Evolutionary conservation across 2,329 filamentous ascomycete species (phyloP).

Genomic region (Pseudogymnoascus sp.): DNA sequence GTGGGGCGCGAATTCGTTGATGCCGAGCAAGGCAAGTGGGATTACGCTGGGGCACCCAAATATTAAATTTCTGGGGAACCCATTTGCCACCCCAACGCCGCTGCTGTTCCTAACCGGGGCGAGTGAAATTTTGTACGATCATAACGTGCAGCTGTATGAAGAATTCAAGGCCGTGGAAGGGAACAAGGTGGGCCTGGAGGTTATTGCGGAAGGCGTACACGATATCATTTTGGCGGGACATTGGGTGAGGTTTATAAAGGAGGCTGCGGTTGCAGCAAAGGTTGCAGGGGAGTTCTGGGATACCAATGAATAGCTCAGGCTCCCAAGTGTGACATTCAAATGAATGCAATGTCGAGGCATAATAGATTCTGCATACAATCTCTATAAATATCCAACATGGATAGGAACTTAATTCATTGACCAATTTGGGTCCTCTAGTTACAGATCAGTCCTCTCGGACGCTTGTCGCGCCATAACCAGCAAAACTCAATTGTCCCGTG

Average conservation of each 20-base stretch:
- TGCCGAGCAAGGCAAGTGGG: conserved; percentile 16
- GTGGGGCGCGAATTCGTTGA: conserved; percentile 35
- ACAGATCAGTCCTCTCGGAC: not conserved
- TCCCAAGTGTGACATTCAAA: not conserved
- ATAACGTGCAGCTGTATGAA: conserved; percentile 30
- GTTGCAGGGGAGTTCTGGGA: conserved; percentile 10
- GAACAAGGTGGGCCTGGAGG: conserved; percentile 33
- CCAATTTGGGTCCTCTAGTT: not conserved
- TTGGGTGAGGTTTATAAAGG: conserved; percentile 34
- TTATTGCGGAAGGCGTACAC: conserved; percentile 35
- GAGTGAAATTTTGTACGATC: conserved; percentile 34
- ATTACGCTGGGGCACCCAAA: conserved; percentile 29
- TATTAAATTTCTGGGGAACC: conserved; percentile 28
- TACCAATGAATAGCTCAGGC: not conserved
- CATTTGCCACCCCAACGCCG: conserved; percentile 32
- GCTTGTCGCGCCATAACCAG: not conserved
- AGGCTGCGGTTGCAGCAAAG: conserved; percentile 19
- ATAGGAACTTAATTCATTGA: not conserved
- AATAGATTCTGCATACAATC: not conserved
- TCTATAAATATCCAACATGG: not conserved
- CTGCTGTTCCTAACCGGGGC: conserved; percentile 34
- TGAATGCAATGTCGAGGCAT: not conserved
- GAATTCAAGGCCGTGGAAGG: conserved; percentile 30
- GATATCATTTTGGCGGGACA: conserved; percentile 36
- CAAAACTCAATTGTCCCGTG: not conserved